A percentile compares a stretch with the other conserved stretches of the same genome.
Conservation (phyloP, 139 green algal genomes). For the Volvox africanus region DNA sequence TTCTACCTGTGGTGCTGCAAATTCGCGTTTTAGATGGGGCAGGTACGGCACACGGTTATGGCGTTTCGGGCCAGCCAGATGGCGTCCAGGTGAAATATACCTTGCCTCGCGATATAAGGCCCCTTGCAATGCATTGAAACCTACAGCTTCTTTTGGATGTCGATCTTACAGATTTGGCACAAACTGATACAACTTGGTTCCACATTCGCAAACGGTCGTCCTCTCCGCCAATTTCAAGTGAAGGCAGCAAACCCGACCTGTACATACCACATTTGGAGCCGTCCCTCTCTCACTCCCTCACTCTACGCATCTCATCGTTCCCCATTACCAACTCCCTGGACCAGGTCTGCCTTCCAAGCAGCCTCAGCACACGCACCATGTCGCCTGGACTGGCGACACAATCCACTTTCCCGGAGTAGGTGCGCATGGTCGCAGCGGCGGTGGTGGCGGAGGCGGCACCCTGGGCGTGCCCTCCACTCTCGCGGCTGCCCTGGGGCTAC, state of each 20-base stretch:
- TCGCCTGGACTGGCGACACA: not conserved
- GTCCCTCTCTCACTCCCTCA: not conserved
- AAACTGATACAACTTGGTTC: too few species aligned
- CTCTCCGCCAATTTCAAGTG: too few species aligned
- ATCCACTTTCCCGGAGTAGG: not conserved
- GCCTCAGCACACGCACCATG: not conserved
- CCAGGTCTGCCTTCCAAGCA: conserved; percentile 36
- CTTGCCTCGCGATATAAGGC: too few species aligned
- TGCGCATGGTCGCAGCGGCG: not conserved
- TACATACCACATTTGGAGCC: too few species aligned
- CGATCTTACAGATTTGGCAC: too few species aligned
- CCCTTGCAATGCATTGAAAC: too few species aligned
- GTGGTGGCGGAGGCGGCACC: conserved; percentile 22
- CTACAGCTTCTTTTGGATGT: too few species aligned
- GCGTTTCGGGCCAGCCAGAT: too few species aligned
- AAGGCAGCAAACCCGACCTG: too few species aligned
- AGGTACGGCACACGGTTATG: conserved; percentile 12
- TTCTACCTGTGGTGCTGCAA: conserved; percentile 45
- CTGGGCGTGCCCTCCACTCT: conserved; percentile 48
- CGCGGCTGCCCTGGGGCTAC: conserved; percentile 34
- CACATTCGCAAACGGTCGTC: too few species aligned
- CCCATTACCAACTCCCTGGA: not conserved
- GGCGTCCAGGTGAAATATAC: too few species aligned
- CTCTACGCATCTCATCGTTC: not conserved
- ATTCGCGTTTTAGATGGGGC: conserved; percentile 23